A percentile compares a stretch with the other conserved stretches of the same genome.
Conservation (phyloP, 164 flowering plant genomes). For the Tetracentron sinense region DNA sequence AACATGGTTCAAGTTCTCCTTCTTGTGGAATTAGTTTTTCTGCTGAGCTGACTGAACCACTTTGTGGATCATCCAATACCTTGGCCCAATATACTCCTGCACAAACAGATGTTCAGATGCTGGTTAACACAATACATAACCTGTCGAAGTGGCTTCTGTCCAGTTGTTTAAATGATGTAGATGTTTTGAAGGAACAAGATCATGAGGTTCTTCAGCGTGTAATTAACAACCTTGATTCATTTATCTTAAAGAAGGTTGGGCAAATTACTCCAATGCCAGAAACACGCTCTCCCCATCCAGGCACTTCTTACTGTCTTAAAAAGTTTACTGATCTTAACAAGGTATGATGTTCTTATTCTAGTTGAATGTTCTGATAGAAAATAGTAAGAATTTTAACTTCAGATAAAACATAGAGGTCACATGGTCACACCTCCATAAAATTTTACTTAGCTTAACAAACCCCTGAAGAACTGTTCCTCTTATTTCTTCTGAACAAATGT, state of each 20-base stretch:
- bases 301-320: slow-evolving; percentile 13
- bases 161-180: slow-evolving; percentile 27
- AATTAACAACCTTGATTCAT: slow-evolving; percentile 39
- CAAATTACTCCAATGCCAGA: slow-evolving; percentile 13
- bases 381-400: no score
- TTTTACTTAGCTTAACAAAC: no score
- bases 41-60: slow-evolving; percentile 1
- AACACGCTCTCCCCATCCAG: slow-evolving; percentile 8
- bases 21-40: background rate
- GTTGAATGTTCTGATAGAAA: background rate
- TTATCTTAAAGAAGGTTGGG: slow-evolving; percentile 21
- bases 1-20: background rate
- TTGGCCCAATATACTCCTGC: slow-evolving; percentile 9
- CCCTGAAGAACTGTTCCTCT: no score
- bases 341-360: slow-evolving; percentile 20
- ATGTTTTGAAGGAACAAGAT: slow-evolving; percentile 36
- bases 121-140: slow-evolving; percentile 41
- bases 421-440: no score
- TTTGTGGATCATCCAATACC: slow-evolving; percentile 11
- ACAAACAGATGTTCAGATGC: slow-evolving; percentile 26
- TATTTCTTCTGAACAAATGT: background rate
- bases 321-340: slow-evolving; percentile 8
- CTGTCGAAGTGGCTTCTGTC: slow-evolving; percentile 53
- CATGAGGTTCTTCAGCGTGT: slow-evolving; percentile 34
- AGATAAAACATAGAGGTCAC: no score